phyloP scores from a whole-genome alignment of 352 stramenopile genomes.

The Phytophthora rubi region DNA sequence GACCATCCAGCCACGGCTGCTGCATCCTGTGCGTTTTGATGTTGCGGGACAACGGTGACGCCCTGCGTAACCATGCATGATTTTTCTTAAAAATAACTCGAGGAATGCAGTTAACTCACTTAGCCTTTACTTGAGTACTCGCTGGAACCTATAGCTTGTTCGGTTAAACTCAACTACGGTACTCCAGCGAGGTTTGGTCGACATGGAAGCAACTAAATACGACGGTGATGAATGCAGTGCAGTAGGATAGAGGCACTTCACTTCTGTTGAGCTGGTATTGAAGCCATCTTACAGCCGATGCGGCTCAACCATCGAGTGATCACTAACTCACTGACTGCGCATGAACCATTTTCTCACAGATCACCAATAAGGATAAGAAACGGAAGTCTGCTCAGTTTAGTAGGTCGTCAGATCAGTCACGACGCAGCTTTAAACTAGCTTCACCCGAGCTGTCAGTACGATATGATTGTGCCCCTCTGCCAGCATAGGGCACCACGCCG shows the following conservation, averaged over 20 bases:
- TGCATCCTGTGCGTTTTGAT: slow-evolving; percentile 35
- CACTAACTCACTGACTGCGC: too few species aligned
- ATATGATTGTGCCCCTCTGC: slow-evolving; percentile 8
- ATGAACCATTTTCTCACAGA: too few species aligned
- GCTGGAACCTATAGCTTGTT: too few species aligned
- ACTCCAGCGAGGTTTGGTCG: too few species aligned
- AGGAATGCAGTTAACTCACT: slow-evolving; percentile 30
- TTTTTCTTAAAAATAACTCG: slow-evolving; percentile 10
- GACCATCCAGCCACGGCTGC: slow-evolving; percentile 4
- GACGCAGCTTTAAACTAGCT: too few species aligned
- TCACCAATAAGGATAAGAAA: slow-evolving; percentile 10
- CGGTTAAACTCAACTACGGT: too few species aligned
- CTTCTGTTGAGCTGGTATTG: too few species aligned
- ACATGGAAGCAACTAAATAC: too few species aligned
- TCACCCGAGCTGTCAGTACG: slow-evolving; percentile 7
- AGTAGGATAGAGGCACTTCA: too few species aligned
- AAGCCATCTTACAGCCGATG: too few species aligned
- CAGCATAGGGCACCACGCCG: background rate
- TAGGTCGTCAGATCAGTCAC: background rate
- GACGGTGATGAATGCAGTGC: too few species aligned
- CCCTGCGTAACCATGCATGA: background rate
- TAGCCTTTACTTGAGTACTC: background rate
- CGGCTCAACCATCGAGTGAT: too few species aligned
- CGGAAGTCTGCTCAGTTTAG: slow-evolving; percentile 4
- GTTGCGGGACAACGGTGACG: slow-evolving; percentile 9